Evolutionary conservation across 345 rosid species (phyloP), one percentile per base, ranked within the genome.

Genomic region (Iberis pinnata): DNA sequence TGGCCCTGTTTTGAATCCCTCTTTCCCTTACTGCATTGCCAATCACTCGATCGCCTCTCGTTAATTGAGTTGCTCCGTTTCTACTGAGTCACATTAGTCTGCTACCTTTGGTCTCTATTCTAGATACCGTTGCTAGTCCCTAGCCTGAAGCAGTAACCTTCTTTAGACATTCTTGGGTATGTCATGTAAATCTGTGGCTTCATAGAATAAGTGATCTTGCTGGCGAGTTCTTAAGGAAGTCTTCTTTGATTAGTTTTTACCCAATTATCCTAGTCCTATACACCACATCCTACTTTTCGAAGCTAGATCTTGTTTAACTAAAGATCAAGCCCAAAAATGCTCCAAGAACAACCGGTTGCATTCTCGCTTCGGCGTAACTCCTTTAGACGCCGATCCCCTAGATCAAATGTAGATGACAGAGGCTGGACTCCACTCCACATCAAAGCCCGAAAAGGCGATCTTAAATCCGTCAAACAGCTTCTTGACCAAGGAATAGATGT

Each of bases 1-100:
- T 32, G 98, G 96, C 13, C 96, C 98, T 41, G 93, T 82, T 40
- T 77, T 88, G 86, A 92, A 88, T 85, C 96, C 96, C 1, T 81
- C 78, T 69, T 66, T 77, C 65, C 98, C 98, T 4, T 84, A 75
- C 65, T 92, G 98, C 82, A 39, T 92, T 15, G 96, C 93, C 65
- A 73, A 92, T 85, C 83, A 92, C 79, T 76, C 69, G 9, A 3
- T 45, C 38, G 64, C 75, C 54, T 78, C 82, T 67, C 83, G 86
- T 60, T 78, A 78, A 78, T 44, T 75, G 2, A 24, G 53, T 57
- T 35, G 3, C 53, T 13, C 10, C 7, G 11, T 18, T 49, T 53
- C 45, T 49, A 56, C 24, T 55, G 12, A 25, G 43, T 62, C 57
- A 51, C 63, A 60, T 59, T 46, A 73, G 43, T 39, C 52, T 39